These are phyloP conservation scores for Ochromonas danica DNA, from an alignment of 108 stramenopile species.

Conservation along the genomic window DNA sequence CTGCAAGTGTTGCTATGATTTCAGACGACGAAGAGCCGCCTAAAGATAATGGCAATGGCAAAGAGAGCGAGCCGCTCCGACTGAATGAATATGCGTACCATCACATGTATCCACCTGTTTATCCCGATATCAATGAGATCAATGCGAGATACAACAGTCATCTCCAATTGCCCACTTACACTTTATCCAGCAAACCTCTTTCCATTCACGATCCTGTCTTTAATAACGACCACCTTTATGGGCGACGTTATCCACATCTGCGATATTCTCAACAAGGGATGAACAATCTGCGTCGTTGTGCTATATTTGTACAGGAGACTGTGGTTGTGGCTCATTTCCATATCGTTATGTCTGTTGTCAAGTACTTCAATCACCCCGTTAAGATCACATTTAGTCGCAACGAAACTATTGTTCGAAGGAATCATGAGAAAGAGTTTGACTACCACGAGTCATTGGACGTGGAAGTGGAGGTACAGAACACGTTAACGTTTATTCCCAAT, in stretches of 20 bases:
- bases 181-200: too few species aligned
- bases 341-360: background rate
- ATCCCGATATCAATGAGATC: too few species aligned
- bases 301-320: background rate
- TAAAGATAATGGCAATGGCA: background rate
- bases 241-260: background rate
- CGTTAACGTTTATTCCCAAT: background rate
- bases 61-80: background rate
- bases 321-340: background rate
- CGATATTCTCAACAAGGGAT: conserved; percentile 27
- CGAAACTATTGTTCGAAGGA: background rate
- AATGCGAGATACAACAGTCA: too few species aligned
- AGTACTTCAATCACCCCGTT: background rate
- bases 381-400: background rate
- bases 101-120: too few species aligned
- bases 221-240: too few species aligned
- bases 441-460: conserved; percentile 1
- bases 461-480: background rate
- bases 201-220: too few species aligned
- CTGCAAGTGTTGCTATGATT: background rate
- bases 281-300: conserved; percentile 4
- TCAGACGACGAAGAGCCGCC: background rate
- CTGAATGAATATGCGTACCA: background rate
- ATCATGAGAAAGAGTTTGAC: background rate
- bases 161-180: too few species aligned